Evolutionary conservation across 768 basidiomycete genomes (phyloP), one percentile per base, ranked within the genome.

Genomic region (Lactifluus volemus): DNA sequence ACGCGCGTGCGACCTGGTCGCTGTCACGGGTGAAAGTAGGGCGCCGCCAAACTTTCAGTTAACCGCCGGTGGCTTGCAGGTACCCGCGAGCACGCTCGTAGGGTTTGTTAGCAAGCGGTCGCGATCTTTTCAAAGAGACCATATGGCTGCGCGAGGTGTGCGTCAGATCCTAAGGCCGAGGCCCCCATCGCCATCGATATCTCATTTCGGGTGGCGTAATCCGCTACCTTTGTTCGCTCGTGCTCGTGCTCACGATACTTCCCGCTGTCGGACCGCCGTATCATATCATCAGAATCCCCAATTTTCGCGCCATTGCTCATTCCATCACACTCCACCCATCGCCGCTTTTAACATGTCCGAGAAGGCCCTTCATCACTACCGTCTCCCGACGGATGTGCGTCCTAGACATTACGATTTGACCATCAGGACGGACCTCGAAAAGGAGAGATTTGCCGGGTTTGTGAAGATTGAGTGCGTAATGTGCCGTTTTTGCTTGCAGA

Each of bases 401-500:
- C 85, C 90, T 12, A 79, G 73, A 7, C 89, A 93, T 70, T 95
- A 94, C 72, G 86, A 89, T 66, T 69, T 93, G 53, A 83, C 83
- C 49, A 74, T 94, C 70, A 83, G 81, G 68, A 94, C 92, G 3
- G 91, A 98, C 74, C 82, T 98, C 55, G 79, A 86, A 58, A 78
- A 78, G n/a, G 78, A 84, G 61, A 80, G 75, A 10, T 98, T 93
- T 71, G 76, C 82, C 47, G 96, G 96, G 47, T 78, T 84, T 42
- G 89, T 86, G 52, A 83, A 83, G 65, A 82, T 89, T 68, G 77
- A 81, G 90, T 83, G 62, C 55, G 82, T 74, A 19, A 53, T 49
- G 57, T 32, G 47, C 30, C 41, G 19, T 54, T 36, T 38, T 4
- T 9, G 3, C 6, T 30, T 48, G 4, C 52, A 7, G 7, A 25